Percentiles rank a stretch among this genome's conserved stretches.
Evolutionary conservation across 352 stramenopile species (phyloP).

Genomic region (Globisporangium middletonii): DNA sequence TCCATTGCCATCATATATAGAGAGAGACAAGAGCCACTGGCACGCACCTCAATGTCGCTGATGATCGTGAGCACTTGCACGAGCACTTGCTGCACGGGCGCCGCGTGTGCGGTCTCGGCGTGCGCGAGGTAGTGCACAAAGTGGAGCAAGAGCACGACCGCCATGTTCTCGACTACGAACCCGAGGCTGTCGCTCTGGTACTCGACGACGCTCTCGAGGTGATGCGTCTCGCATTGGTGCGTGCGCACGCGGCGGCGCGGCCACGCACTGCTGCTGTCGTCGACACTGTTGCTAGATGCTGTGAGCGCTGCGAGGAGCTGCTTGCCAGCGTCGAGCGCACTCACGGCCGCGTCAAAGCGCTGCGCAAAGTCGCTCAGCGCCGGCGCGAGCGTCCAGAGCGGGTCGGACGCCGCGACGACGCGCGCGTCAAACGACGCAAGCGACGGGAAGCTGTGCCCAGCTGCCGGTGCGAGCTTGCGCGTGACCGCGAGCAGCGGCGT

Average conservation of each 20-base stretch:
- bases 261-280: slow-evolving; percentile 3
- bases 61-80: slow-evolving; percentile 62
- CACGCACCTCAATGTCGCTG: slow-evolving; percentile 52
- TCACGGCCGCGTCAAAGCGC: slow-evolving; percentile 43
- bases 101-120: slow-evolving; percentile 20
- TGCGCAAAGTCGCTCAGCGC: slow-evolving; percentile 54
- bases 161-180: slow-evolving; percentile 78
- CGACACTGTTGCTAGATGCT: slow-evolving; percentile 1
- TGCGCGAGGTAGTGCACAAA: slow-evolving; percentile 55
- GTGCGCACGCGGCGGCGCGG: slow-evolving; percentile 20
- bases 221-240: slow-evolving; percentile 30
- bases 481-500: slow-evolving; percentile 42
- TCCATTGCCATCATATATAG: neutral
- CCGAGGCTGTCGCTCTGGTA: slow-evolving; percentile 70
- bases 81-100: slow-evolving; percentile 46
- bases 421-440: slow-evolving; percentile 46
- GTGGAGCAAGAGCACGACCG: slow-evolving; percentile 62
- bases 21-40: neutral
- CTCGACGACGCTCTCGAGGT: slow-evolving; percentile 53
- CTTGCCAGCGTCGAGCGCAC: slow-evolving; percentile 44
- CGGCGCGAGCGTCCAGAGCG: slow-evolving; percentile 52
- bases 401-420: slow-evolving; percentile 50
- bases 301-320: slow-evolving; percentile 27
- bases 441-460: slow-evolving; percentile 28
- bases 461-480: slow-evolving; percentile 24